These are phyloP conservation scores for Aspergillus sclerotialis DNA, from an alignment of 2,329 filamentous ascomycete genomes.

Conservation along the genomic window DNA sequence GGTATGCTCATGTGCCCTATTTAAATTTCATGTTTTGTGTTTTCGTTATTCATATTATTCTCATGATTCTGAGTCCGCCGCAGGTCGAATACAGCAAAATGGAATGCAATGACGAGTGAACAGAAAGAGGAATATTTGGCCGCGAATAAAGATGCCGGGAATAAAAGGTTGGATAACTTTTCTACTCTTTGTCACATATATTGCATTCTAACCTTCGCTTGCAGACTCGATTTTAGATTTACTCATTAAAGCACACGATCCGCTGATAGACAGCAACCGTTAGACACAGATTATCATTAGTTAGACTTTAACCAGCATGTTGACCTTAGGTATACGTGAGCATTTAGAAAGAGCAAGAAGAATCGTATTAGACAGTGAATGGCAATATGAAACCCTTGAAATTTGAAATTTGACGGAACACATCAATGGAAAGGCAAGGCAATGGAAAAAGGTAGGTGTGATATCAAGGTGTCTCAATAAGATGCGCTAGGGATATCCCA, in stretches of 20 bases:
- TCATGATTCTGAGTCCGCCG: not conserved
- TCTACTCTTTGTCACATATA: not conserved
- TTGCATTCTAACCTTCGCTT: conserved; percentile 2
- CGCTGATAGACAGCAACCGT: too few relatives aligned
- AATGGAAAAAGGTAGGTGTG: too few relatives aligned
- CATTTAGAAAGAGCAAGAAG: too few relatives aligned
- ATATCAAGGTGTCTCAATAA: too few relatives aligned
- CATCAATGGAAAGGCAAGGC: too few relatives aligned
- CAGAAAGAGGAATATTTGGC: conserved; percentile 31
- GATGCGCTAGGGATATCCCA: not conserved
- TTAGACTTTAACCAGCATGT: conserved; percentile 1
- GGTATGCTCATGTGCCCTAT: conserved; percentile 17
- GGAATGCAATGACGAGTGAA: conserved; percentile 35
- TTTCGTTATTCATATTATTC: not conserved
- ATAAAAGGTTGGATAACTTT: conserved; percentile 34
- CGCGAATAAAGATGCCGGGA: conserved; percentile 33
- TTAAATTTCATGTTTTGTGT: not conserved
- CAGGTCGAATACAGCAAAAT: conserved; percentile 28
- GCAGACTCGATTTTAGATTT: conserved; percentile 33
- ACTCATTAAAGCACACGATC: conserved; percentile 16
- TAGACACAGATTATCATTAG: not conserved
- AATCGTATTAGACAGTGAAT: not conserved
- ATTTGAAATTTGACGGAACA: too few relatives aligned
- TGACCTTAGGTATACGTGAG: not conserved
- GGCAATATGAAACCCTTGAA: not conserved